Conservation (phyloP, 345 rosid genomes). For the Ailanthus altissimus region DNA sequence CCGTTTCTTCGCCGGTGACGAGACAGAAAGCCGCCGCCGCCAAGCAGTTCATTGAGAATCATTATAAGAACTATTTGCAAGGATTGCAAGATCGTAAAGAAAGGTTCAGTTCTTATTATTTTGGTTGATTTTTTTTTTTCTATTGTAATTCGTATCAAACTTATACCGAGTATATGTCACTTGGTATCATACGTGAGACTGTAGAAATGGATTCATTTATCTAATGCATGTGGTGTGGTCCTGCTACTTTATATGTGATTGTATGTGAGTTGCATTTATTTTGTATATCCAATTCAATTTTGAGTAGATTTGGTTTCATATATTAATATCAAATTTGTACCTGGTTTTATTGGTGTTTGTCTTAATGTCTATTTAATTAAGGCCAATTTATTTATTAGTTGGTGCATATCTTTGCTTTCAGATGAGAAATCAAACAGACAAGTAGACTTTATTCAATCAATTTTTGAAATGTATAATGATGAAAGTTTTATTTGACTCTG, state of each 20-base stretch:
- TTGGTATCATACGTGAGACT: slow-evolving; percentile 16
- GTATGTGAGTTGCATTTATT: neutral
- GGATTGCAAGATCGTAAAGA: slow-evolving; percentile 93
- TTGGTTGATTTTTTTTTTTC: slow-evolving; percentile 1
- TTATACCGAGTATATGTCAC: neutral
- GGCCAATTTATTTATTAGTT: neutral
- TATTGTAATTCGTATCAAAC: neutral
- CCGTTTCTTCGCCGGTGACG: slow-evolving; percentile 93
- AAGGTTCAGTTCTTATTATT: slow-evolving; percentile 42
- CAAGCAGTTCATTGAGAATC: slow-evolving; percentile 97
- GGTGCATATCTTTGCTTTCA: neutral
- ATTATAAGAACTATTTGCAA: slow-evolving; percentile 88
- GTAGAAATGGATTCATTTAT: slow-evolving; percentile 4
- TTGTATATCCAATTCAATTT: neutral
- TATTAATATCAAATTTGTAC: neutral
- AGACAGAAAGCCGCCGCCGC: slow-evolving; percentile 98
- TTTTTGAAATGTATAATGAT: slow-evolving; percentile 2
- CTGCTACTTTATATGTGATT: neutral
- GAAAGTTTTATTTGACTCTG: slow-evolving; percentile 12
- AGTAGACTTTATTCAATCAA: neutral
- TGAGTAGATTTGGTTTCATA: slow-evolving; percentile 4
- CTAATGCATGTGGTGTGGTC: slow-evolving; percentile 14
- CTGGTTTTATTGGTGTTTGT: neutral
- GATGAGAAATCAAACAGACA: neutral
- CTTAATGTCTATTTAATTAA: neutral